phyloP scores from a whole-genome alignment of 2,329 filamentous ascomycete species.

The Pseudogymnoascus sp. region DNA sequence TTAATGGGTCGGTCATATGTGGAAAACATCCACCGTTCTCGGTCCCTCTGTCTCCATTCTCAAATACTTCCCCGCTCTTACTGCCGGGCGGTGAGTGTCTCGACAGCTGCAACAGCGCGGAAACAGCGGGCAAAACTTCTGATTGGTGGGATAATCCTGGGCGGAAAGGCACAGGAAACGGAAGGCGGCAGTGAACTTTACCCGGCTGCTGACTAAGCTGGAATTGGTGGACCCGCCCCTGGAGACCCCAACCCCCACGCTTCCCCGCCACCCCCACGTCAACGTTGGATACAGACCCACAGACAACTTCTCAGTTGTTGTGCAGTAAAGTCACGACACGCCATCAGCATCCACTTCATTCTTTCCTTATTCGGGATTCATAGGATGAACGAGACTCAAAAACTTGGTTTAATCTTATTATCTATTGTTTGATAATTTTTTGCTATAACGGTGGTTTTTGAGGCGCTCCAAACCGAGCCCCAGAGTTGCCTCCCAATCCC shows the following conservation, averaged over 20 bases:
- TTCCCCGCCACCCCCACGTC: slow-evolving; percentile 3
- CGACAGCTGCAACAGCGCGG: neutral
- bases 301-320: neutral
- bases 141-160: slow-evolving; percentile 7
- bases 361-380: slow-evolving; percentile 8
- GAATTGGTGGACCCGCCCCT: neutral
- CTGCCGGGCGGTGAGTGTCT: slow-evolving; percentile 2
- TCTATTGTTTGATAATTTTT: slow-evolving; percentile 11
- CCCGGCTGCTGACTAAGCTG: neutral
- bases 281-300: slow-evolving; percentile 1
- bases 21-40: slow-evolving; percentile 1
- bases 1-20: neutral
- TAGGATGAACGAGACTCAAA: neutral
- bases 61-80: slow-evolving; percentile 12
- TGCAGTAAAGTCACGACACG: slow-evolving; percentile 2
- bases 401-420: neutral
- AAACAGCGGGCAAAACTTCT: neutral
- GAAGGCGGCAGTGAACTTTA: neutral
- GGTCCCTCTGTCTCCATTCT: slow-evolving; percentile 1
- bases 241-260: slow-evolving; percentile 1
- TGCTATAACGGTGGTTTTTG: neutral
- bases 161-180: neutral
- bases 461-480: neutral
- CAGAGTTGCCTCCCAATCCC: slow-evolving; percentile 3
- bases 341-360: slow-evolving; percentile 9